Base-by-base conservation (phyloP, 2,329 filamentous ascomycete species). In the Hypoxylon sp. region DNA sequence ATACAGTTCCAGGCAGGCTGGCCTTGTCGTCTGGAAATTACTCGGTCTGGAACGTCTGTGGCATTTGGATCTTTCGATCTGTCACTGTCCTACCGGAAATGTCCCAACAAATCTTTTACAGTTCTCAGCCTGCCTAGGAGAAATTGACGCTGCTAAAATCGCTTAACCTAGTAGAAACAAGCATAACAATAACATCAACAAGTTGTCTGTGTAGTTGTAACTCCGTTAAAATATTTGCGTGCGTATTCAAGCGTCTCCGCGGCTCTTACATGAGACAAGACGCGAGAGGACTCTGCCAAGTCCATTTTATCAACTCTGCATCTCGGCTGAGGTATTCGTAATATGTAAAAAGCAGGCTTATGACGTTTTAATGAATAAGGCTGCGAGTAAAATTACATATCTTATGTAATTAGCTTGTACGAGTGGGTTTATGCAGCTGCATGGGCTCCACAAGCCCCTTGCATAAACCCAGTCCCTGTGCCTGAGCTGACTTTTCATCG, bases 41-140 rank as follows among this genome's bases (percentile, higher is more conserved):
- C 44, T 57, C 45, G 67, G 57, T 69, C 67, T 69, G 64, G 67
- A 64, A 64, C 67, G 54, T 62, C 57, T 61, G 61, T 67, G 67
- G 58, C 50, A 67, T 64, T 67, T 30, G 45, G 42, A 61, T 61
- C 59, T 66, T 61, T 64, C 56, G 56, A 66, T 66, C 38, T 20
- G 57, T 65, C 54, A 60, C 61, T 67, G 64, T 67, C 64, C 61
- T 62, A 69, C 64, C 67, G 61, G 61, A 62, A 51, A 36, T 54
- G 48, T 64, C 66, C 60, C 63, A 67, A 69, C 57, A 61, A 58
- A 64, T 48, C 52, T 32, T 50, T 20, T 40, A 36, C 38, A 56
- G 3, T 58, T 46, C 45, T 44, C 45, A 64, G 57, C 64, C 59
- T 68, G 38, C 59, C 32, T 61, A 40, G 24, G 32, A 33, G 52